Evolutionary conservation across 2,329 filamentous ascomycete species (phyloP), one percentile per base, ranked within the genome.

Genomic region (Fusarium liriodendri): DNA sequence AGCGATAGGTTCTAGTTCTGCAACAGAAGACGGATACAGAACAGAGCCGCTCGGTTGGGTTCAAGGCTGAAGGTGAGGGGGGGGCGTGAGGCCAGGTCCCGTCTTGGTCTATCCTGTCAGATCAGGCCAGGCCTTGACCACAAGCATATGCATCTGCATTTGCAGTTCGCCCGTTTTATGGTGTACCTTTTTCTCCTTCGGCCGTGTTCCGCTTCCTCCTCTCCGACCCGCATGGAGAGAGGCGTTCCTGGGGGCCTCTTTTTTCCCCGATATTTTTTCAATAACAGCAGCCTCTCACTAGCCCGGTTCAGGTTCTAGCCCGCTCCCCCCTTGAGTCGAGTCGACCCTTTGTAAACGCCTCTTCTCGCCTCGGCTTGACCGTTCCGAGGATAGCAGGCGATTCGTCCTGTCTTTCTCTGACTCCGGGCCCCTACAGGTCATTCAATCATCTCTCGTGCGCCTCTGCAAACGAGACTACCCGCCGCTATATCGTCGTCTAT

Each of bases 291-390:
- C 25, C 25, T 54, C 25, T 61, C 22, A 18, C 62, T 64, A 58
- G 32, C 50, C 62, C 18, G 25, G n/a, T 54, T 57, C 47, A 20
- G 25, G 57, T 55, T 57, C 67, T 67, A 67, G 63, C 63, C 55
- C 50, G 57, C 22, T 27, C 60, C 54, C 62, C 63, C 45, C 29
- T 32, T 32, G 29, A 32, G 29, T 57, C 38, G 20, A 22, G 27
- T 14, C 52, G 40, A 40, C 35, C 55, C 55, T 60, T 60, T n/a
- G 62, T 25, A 61, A 60, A 47, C 45, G 45, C 55, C 55, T 37
- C 35, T 58, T 37, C 35, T 58, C 47, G 54, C 70, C 66, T 77
- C 71, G 75, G 75, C 65, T 64, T 73, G 68, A 62, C 75, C 71
- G 69, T 69, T 67, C 60, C 58, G 62, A 58, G 54, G 59, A 60